Evolutionary conservation across 768 basidiomycete genomes (phyloP), one percentile per base, ranked within the genome.

Genomic region (Mycena haematopus): DNA sequence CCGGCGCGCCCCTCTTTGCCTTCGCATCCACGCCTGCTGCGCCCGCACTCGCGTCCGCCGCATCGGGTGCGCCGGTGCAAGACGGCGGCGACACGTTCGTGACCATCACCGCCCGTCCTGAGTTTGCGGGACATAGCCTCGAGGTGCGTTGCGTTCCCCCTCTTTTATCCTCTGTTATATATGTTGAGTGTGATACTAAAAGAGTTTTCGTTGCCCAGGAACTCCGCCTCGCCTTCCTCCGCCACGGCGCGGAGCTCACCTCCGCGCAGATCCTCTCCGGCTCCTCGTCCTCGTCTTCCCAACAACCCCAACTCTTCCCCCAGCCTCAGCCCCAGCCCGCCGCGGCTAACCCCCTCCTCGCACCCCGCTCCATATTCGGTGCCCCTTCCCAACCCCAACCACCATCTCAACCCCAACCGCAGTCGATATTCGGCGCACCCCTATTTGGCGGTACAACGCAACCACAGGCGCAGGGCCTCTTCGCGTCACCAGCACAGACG

Each of bases 51-150:
- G 22, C 22, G 27, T n/a, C 13, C 19, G 19, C 13, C 6, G 45
- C 3, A 14, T 24, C 24, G 7, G n/a, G 68, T 45, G 54, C 59
- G 3, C 10, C 70, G 25, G 70, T 8, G 44, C 69, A 0, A 62
- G 68, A 21, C 15, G 64, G 2, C 63, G 72, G 55, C 1, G 77
- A 78, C 6, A 66, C 66, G 11, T 46, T 76, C 46, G 68, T 72
- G 72, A 71, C 57, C 52, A 74, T 80, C 51, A 70, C 69, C 35
- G 66, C 76, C 2, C 69, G 74, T 6, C 72, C 68, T 6, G 73
- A 73, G 53, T 80, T 71, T 53, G 72, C 75, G 11, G 75, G 74
- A 42, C 79, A 79, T 61, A 79, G 79, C 42, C 74, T 80, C 65
- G 79, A 80, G 78, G 79, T 80, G 60, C 45, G 63, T 62, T 25